A percentile compares a stretch with the other conserved stretches of the same genome.
Conservation (phyloP, 2,329 filamentous ascomycete genomes). For the Xylariaceae sp. region DNA sequence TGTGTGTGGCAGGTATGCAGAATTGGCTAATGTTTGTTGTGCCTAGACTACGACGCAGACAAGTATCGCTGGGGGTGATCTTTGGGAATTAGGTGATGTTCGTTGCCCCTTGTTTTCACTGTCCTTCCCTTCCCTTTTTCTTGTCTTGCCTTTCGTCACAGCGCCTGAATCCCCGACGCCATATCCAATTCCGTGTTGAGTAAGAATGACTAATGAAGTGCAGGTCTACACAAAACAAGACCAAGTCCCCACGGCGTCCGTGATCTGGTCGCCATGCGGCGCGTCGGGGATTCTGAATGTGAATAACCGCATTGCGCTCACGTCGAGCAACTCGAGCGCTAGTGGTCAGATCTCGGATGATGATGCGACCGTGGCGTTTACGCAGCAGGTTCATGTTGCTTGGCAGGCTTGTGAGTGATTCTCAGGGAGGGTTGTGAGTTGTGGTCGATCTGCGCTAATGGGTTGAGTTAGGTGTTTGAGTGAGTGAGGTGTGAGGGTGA, state of each 20-base stretch:
- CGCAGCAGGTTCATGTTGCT: conserved; percentile 40
- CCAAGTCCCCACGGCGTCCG: conserved; percentile 39
- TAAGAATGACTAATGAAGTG: no score
- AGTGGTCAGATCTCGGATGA: conserved; percentile 41
- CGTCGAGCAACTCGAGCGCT: conserved; percentile 34
- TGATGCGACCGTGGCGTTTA: conserved; percentile 42
- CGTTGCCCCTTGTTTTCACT: neutral
- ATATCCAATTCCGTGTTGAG: no score
- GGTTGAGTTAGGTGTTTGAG: no score
- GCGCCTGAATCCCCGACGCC: no score
- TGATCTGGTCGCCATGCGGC: conserved; percentile 44
- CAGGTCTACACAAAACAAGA: conserved; percentile 47
- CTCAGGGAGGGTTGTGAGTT: no score
- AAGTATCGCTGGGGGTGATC: conserved; percentile 39
- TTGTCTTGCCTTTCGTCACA: no score
- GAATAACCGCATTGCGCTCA: conserved; percentile 44
- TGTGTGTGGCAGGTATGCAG: neutral
- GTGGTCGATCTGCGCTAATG: no score
- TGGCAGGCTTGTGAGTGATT: conserved; percentile 31
- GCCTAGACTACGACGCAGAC: conserved; percentile 39
- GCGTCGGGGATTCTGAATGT: conserved; percentile 44
- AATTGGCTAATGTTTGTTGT: conserved; percentile 1
- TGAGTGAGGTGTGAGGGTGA: no score
- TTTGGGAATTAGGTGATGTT: conserved; percentile 35
- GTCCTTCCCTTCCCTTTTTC: neutral